Percentiles rank a stretch among this genome's conserved stretches.
Evolutionary conservation across 257 asterid genomes (phyloP).

Genomic region (Lantana camara): DNA sequence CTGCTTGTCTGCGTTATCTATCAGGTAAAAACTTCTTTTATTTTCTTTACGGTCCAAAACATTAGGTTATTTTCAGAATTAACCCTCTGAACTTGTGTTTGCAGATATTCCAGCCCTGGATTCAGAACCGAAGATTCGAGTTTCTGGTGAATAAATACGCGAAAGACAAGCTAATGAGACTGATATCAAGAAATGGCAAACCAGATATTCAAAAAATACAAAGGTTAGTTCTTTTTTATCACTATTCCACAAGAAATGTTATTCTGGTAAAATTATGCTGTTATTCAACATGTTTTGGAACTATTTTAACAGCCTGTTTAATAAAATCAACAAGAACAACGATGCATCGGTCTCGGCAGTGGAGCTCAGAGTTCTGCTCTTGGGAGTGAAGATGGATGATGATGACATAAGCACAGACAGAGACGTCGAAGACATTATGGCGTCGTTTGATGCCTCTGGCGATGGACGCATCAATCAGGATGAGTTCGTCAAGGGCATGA

Average conservation of each 20-base stretch:
- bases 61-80: neutral
- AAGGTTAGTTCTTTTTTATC: conserved; percentile 25
- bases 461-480: conserved; percentile 45
- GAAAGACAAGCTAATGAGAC: conserved; percentile 45
- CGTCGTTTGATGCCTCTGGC: conserved; percentile 45
- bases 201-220: conserved; percentile 45
- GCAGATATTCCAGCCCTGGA: conserved; percentile 60
- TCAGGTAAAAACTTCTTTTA: conserved; percentile 39
- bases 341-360: conserved; percentile 41
- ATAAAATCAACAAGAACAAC: conserved; percentile 32
- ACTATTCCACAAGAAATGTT: neutral
- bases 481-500: conserved; percentile 52
- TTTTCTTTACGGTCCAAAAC: neutral
- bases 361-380: conserved; percentile 46
- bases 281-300: too few species aligned
- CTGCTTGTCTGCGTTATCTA: conserved; percentile 37
- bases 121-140: conserved; percentile 53
- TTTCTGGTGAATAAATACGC: conserved; percentile 42
- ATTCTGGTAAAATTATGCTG: neutral
- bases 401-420: conserved; percentile 33
- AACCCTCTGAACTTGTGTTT: too few species aligned
- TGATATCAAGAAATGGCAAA: conserved; percentile 45
- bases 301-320: conserved; percentile 37
- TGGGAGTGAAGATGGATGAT: conserved; percentile 45
- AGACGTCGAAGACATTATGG: conserved; percentile 40